Conservation (phyloP, 1,284 basidiomycete species). For the Quambalaria eucalypti region DNA sequence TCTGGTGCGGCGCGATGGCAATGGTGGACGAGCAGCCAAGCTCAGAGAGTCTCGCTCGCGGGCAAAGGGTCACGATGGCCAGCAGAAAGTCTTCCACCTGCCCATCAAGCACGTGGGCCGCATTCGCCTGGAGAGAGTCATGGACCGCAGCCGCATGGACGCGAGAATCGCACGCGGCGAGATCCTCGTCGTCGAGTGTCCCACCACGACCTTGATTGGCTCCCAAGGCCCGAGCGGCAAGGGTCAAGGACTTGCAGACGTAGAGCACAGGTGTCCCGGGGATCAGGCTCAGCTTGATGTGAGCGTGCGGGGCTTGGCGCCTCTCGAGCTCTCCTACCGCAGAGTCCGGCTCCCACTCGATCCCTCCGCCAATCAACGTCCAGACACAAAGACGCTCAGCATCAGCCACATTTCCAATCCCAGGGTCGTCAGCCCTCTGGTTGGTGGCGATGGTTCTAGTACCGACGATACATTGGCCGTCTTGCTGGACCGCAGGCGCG, state of each 20-base stretch:
- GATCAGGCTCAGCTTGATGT: constrained; percentile 31
- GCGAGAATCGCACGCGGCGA: constrained; percentile 27
- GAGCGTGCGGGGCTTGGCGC: constrained; percentile 31
- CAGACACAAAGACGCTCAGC: not conserved
- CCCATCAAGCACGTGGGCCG: constrained; percentile 26
- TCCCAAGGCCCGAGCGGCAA: not conserved
- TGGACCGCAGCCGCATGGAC: constrained; percentile 33
- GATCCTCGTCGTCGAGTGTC: constrained; percentile 39
- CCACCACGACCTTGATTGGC: constrained; percentile 23
- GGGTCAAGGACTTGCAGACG: not conserved
- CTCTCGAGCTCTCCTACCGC: constrained; percentile 33
- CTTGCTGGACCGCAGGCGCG: not conserved
- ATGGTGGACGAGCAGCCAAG: not conserved
- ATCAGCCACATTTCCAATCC: constrained; percentile 7
- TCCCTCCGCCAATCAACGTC: not conserved
- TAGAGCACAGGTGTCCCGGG: constrained; percentile 31
- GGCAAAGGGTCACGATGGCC: not conserved
- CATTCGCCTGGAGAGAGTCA: constrained; percentile 33
- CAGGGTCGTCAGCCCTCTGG: not conserved
- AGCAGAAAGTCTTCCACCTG: constrained; percentile 30
- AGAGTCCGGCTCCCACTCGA: constrained; percentile 1
- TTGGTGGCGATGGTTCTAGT: constrained; percentile 8
- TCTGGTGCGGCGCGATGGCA: not conserved
- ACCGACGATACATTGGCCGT: constrained; percentile 14
- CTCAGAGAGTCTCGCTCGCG: not conserved